These are phyloP conservation scores for Acacia pycnantha DNA, from an alignment of 331 rosid species.

Conservation along the genomic window DNA sequence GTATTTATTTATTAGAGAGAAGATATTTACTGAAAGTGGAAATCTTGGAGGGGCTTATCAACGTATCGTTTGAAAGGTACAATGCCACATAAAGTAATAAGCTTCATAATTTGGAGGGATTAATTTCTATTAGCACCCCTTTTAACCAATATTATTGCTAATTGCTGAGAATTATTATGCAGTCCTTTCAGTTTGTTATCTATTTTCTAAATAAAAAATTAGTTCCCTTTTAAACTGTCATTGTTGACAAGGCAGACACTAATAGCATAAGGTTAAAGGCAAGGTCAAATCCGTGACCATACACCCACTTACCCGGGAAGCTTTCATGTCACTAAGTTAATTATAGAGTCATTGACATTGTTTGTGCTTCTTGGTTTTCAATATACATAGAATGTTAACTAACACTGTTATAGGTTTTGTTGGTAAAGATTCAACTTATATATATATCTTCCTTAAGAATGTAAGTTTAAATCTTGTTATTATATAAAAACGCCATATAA, in stretches of 20 bases:
- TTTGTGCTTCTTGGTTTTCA: too few species aligned
- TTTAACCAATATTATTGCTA: background rate
- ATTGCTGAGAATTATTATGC: background rate
- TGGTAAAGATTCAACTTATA: too few species aligned
- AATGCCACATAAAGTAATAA: background rate
- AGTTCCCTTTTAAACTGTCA: too few species aligned
- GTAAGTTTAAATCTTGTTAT: too few species aligned
- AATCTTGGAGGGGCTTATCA: slow-evolving; percentile 5
- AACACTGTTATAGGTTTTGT: too few species aligned
- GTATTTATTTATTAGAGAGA: background rate
- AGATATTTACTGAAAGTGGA: background rate
- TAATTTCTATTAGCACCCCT: background rate
- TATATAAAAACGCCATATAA: too few species aligned
- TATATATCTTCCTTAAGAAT: too few species aligned
- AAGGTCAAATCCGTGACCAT: too few species aligned
- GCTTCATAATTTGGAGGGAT: background rate
- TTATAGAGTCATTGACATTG: too few species aligned
- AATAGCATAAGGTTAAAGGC: too few species aligned
- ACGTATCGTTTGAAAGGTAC: background rate
- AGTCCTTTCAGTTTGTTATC: background rate
- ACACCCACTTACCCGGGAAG: rapidly evolving
- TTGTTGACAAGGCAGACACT: rapidly evolving
- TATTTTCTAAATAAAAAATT: background rate
- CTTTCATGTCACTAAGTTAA: too few species aligned
- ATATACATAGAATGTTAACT: too few species aligned